Evolutionary conservation across 306 rosid genomes (phyloP).

Genomic region (Herpetospermum pedunculosum): DNA sequence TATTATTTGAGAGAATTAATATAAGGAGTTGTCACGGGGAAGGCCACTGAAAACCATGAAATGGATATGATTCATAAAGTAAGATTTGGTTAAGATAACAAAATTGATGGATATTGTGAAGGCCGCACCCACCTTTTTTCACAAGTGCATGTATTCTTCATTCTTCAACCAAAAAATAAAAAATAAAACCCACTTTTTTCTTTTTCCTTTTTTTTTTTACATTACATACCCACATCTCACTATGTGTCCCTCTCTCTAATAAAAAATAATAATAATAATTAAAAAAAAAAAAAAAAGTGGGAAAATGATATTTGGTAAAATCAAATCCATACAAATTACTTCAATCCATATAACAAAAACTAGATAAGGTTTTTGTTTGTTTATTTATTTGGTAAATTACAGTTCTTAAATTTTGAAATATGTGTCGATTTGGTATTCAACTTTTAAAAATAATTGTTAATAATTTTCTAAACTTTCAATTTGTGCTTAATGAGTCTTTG

Average conservation of each 20-base stretch:
- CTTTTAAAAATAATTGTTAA: too few species aligned
- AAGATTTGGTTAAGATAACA: neutral
- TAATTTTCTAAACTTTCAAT: too few species aligned
- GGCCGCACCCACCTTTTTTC: neutral
- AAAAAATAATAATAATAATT: too few species aligned
- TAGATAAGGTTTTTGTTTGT: neutral
- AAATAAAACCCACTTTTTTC: neutral
- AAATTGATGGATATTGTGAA: neutral
- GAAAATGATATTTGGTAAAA: neutral
- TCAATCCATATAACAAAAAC: neutral
- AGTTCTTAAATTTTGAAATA: too few species aligned
- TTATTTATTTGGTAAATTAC: too few species aligned
- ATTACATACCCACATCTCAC: neutral
- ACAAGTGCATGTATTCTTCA: conserved; percentile 5
- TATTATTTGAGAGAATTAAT: neutral
- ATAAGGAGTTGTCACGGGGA: neutral
- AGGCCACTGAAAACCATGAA: neutral
- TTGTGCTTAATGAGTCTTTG: too few species aligned
- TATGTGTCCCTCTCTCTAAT: neutral
- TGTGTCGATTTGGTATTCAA: too few species aligned
- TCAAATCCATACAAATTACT: neutral
- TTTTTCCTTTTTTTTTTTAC: neutral
- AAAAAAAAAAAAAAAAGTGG: neutral
- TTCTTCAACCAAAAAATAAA: neutral
- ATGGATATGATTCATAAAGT: neutral